Percentiles rank a stretch among this genome's conserved stretches.
These are phyloP conservation scores for Suillus subluteus DNA, from an alignment of 768 basidiomycete species.

Conservation along the genomic window DNA sequence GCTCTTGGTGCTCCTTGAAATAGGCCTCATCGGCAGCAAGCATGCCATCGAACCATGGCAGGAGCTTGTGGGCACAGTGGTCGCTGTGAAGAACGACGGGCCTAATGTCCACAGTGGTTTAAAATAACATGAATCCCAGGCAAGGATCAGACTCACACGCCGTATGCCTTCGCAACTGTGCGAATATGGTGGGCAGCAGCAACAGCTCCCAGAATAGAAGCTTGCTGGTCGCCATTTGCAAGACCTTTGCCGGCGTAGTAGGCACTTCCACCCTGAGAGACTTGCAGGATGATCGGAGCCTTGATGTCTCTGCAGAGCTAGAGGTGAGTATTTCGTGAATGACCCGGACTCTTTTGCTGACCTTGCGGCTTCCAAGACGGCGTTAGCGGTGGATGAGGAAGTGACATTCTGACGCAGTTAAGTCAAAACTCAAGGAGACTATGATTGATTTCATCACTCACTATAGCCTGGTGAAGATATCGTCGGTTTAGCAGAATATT, in stretches of 20 bases:
- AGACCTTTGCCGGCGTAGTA: constrained; percentile 98
- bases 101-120: constrained; percentile 41
- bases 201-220: constrained; percentile 89
- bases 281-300: constrained; percentile 95
- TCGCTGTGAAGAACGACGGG: constrained; percentile 98
- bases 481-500: background rate
- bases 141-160: constrained; percentile 66
- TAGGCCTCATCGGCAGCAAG: constrained; percentile 94
- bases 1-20: constrained; percentile 85
- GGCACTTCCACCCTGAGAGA: constrained; percentile 95
- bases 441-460: constrained; percentile 43
- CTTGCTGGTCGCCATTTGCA: constrained; percentile 93
- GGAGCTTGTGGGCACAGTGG: constrained; percentile 97
- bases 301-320: constrained; percentile 76
- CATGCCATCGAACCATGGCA: constrained; percentile 99
- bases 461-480: constrained; percentile 61
- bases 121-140: constrained; percentile 9
- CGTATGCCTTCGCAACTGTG: constrained; percentile 85
- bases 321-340: constrained; percentile 15
- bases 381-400: constrained; percentile 93
- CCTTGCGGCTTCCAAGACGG: constrained; percentile 95
- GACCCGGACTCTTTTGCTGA: constrained; percentile 30
- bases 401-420: constrained; percentile 78
- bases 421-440: background rate
- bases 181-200: constrained; percentile 93